These are phyloP conservation scores for Coemansia sp. DNA, from an alignment of 192 early-diverging fungal species.

Conservation along the genomic window DNA sequence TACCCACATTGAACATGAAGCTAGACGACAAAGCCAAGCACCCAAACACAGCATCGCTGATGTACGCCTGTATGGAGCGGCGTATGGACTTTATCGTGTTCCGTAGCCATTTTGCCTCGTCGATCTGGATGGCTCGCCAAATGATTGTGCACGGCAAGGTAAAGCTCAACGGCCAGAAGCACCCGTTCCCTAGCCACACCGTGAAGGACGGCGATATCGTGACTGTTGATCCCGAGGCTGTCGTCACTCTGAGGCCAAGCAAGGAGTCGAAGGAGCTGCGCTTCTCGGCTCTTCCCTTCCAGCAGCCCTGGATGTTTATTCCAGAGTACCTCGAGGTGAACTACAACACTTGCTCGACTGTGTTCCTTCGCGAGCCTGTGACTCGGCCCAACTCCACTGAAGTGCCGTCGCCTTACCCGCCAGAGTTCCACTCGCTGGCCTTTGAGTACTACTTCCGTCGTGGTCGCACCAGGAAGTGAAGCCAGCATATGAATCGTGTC, in stretches of 20 bases:
- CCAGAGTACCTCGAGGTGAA: constrained; percentile 98
- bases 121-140: constrained; percentile 83
- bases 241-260: constrained; percentile 63
- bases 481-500: neutral
- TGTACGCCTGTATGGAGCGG: constrained; percentile 88
- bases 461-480: constrained; percentile 51
- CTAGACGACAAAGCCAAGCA: constrained; percentile 45
- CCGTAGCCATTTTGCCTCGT: constrained; percentile 86
- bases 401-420: constrained; percentile 93
- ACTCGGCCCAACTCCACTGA: constrained; percentile 84
- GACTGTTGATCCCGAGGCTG: constrained; percentile 74
- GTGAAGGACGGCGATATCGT: constrained; percentile 89
- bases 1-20: constrained; percentile 69
- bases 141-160: constrained; percentile 87
- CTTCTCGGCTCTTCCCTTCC: constrained; percentile 73
- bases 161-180: constrained; percentile 85
- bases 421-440: constrained; percentile 86
- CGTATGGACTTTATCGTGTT: constrained; percentile 94
- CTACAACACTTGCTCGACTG: constrained; percentile 89
- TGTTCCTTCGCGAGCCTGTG: constrained; percentile 88
- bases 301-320: constrained; percentile 94
- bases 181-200: constrained; percentile 73
- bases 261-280: constrained; percentile 59
- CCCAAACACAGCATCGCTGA: constrained; percentile 73
- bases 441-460: constrained; percentile 88